phyloP scores from a whole-genome alignment of 371 early-diverging fungal species.

The Apophysomyces ossiformis region DNA sequence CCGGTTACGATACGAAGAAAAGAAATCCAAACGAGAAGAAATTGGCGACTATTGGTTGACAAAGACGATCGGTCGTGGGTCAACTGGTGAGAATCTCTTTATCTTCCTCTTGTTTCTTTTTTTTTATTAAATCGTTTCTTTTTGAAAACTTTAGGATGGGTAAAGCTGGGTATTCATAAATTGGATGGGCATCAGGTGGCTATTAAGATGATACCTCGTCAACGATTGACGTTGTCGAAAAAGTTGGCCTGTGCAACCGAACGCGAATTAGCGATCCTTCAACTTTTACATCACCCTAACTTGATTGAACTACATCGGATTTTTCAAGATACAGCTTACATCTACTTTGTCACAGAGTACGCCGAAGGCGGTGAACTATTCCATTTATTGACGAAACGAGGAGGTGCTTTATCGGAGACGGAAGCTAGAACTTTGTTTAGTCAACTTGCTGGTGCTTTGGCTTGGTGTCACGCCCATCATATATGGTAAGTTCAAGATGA shows the following conservation, averaged over 20 bases:
- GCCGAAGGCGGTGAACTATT: conserved; percentile 47
- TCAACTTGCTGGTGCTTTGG: conserved; percentile 92
- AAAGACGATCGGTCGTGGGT: conserved; percentile 44
- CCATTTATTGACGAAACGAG: conserved; percentile 28
- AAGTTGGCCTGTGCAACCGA: conserved; percentile 61
- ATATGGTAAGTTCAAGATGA: conserved; percentile 38
- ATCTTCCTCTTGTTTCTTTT: neutral
- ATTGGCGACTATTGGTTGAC: conserved; percentile 39
- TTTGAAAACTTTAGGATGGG: conserved; percentile 27
- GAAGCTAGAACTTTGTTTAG: conserved; percentile 89
- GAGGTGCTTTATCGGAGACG: conserved; percentile 54
- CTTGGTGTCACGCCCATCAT: conserved; percentile 82
- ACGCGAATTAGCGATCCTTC: conserved; percentile 74
- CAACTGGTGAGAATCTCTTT: conserved; percentile 31
- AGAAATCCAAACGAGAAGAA: conserved; percentile 10
- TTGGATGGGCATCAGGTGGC: conserved; percentile 43
- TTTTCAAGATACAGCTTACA: conserved; percentile 55
- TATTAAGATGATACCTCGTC: conserved; percentile 45
- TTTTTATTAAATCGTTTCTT: neutral
- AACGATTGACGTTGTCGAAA: conserved; percentile 38
- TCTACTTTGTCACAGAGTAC: conserved; percentile 48
- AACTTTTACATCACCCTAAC: conserved; percentile 69
- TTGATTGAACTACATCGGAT: conserved; percentile 68
- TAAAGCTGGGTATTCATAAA: conserved; percentile 45
- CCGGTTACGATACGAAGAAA: neutral